Evolutionary conservation across 139 green algal species (phyloP).

Genomic region (Nannochloris sp.): DNA sequence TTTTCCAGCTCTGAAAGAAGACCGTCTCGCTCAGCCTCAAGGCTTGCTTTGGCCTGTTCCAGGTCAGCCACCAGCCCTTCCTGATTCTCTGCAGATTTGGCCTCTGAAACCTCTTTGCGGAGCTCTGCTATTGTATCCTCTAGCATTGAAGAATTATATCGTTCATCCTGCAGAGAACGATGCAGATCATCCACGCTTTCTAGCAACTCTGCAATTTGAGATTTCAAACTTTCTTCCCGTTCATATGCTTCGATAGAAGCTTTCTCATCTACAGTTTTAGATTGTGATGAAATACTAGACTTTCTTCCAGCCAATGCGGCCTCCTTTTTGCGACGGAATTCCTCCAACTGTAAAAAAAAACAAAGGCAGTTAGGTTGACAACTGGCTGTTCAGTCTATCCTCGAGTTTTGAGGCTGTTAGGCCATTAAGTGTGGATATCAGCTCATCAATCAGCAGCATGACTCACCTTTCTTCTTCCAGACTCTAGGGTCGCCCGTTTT

Average conservation of each 20-base stretch:
- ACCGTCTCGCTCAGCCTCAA: not conserved
- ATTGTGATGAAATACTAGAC: not conserved
- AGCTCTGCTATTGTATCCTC: conserved; percentile 2
- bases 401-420: no score
- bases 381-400: no score
- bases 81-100: not conserved
- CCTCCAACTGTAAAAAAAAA: conserved; percentile 11
- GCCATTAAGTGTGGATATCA: not conserved
- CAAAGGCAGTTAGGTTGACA: not conserved
- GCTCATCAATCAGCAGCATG: not conserved
- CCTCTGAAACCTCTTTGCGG: not conserved
- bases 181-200: conserved; percentile 14
- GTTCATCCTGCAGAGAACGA: conserved; percentile 13
- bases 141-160: conserved; percentile 12
- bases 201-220: conserved; percentile 9
- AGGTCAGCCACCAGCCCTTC: no score
- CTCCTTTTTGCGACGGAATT: conserved; percentile 8
- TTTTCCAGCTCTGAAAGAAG: not conserved
- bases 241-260: not conserved
- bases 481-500: conserved; percentile 5
- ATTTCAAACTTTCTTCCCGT: conserved; percentile 2
- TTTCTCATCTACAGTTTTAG: not conserved
- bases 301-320: not conserved
- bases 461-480: conserved; percentile 16
- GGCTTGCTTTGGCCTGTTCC: not conserved